Base-by-base conservation (phyloP, 2,329 filamentous ascomycete species). In the Orbilia ellipsospora region DNA sequence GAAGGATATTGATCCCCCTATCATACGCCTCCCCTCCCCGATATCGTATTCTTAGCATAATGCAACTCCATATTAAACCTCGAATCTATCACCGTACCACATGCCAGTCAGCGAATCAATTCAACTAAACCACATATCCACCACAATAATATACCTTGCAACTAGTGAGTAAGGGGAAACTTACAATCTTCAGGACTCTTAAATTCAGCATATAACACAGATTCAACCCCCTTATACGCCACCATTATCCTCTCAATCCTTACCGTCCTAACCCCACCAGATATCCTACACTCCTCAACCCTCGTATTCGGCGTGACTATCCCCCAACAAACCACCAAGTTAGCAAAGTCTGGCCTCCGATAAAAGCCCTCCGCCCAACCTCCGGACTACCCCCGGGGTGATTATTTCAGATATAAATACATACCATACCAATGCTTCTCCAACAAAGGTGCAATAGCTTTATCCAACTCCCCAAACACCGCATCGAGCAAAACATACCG, bases 381-480 rank as follows among this genome's bases (percentile, higher is more conserved):
- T 23, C 31, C 3, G 8, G 1, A 1, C 31, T 36, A 36, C 6
- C 31, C 10, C 31, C 2, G 6, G 8, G 31, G 31, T 7, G 4
- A 23, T 23, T 23, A 36, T 36, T 31, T 31, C 28, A 36, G 23
- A 6, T 10, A 36, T 36, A 36, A 23, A 56, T 42, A 74, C 70
- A 48, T 64, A 74, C 70, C 50, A 50, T 68, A 74, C 70, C 70
- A 74, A 54, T 74, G 70, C 52, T 74, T 74, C 44, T 74, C 70
- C 20, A 74, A 52, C 52, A 74, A 44, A 23, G 70, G 63, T 3
- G 70, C 70, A 18, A 74, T 68, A 12, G 57, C 50, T 23, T 74
- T 51, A 48, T 74, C 70, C 63, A 74, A 42, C 52, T 74, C 70
- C 44, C 70, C 70, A 45, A 74, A 68, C 42, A 74, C 70, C 23